Evolutionary conservation across 1,284 basidiomycete species (phyloP).

Genomic region (Sutorius eximius): DNA sequence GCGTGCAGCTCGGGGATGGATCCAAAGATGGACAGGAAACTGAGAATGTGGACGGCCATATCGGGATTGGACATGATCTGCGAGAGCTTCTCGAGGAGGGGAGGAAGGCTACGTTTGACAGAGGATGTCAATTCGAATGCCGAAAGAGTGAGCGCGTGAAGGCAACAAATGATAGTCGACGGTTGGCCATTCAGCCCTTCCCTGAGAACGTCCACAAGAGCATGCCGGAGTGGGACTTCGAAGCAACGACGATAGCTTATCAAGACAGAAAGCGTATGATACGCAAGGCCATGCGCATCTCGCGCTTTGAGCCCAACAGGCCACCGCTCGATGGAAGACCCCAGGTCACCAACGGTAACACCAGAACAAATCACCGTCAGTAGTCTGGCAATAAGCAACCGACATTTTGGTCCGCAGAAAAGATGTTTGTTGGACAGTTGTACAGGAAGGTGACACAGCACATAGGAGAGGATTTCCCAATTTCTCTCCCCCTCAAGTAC

Average conservation of each 20-base stretch:
- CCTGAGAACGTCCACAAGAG: conserved; percentile 84
- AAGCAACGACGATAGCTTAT: conserved; percentile 88
- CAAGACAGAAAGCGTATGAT: conserved; percentile 86
- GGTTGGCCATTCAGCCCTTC: conserved; percentile 77
- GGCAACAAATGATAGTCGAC: conserved; percentile 87
- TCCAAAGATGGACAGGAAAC: conserved; percentile 87
- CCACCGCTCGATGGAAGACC: conserved; percentile 61
- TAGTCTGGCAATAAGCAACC: conserved; percentile 63
- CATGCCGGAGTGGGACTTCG: conserved; percentile 64
- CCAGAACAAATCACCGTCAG: conserved; percentile 70
- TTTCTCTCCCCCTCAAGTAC: conserved; percentile 78
- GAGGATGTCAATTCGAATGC: conserved; percentile 89
- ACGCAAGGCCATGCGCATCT: conserved; percentile 87
- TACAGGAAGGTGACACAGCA: conserved; percentile 87
- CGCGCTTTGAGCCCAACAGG: conserved; percentile 66
- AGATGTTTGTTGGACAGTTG: conserved; percentile 96
- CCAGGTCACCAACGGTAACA: conserved; percentile 63
- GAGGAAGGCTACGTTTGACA: conserved; percentile 78
- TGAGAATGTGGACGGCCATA: conserved; percentile 95
- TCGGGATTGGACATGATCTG: conserved; percentile 94
- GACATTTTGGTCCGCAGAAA: conserved; percentile 87
- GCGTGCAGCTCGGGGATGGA: conserved; percentile 79
- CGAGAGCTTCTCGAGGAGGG: conserved; percentile 86
- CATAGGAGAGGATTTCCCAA: conserved; percentile 95
- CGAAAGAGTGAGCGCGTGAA: conserved; percentile 87